Base-by-base conservation (phyloP, 768 basidiomycete genomes). In the Hortiboletus campestris region DNA sequence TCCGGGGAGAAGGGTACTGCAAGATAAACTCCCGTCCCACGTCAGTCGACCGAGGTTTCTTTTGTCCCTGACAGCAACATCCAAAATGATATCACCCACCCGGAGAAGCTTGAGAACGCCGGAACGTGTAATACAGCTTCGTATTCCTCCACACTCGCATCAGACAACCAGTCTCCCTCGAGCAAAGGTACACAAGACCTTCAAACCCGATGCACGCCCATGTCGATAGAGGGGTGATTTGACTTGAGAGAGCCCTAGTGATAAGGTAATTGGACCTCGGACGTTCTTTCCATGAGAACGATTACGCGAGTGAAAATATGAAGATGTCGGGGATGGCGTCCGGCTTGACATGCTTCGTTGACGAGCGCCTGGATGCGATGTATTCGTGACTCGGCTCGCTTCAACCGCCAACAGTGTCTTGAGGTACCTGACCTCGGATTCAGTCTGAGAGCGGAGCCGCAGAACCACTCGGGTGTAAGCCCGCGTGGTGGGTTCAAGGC, bases 21-120 rank as follows among this genome's bases (percentile, higher is more conserved):
- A 8, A 94, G 78, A 72, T 91, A 94, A 25, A 56, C 82, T 84
- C n/a, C 91, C 91, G 66, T 93, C 92, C 91, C 91, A 94, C 9
- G 91, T 77, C 70, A 93, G 67, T 59, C 88, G 74, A n/a, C 91
- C 91, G 8, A 85, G 78, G 68, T 93, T 93, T 2, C 86, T 89
- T 66, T 94, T 90, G 65, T 93, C 91, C 12, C 88, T 87, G 2
- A 89, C 88, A 6, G 91, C 92, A 14, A 86, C 77, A 63, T 94
- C 92, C 90, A 91, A 93, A 14, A 94, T 82, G 1, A 93, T 84
- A 67, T 94, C 91, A 1, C 91, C 91, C 31, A 84, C 75, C 46
- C 86, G 78, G 70, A 94, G 69, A 43, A 90, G 69, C 41, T 76
- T 76, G 61, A 77, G 60, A 35, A 91, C 79, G 2, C 68, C 58